Percentiles rank a stretch among this genome's conserved stretches.
phyloP scores from a whole-genome alignment of 2,329 filamentous ascomycete genomes.

The Paecilomyces sp. region DNA sequence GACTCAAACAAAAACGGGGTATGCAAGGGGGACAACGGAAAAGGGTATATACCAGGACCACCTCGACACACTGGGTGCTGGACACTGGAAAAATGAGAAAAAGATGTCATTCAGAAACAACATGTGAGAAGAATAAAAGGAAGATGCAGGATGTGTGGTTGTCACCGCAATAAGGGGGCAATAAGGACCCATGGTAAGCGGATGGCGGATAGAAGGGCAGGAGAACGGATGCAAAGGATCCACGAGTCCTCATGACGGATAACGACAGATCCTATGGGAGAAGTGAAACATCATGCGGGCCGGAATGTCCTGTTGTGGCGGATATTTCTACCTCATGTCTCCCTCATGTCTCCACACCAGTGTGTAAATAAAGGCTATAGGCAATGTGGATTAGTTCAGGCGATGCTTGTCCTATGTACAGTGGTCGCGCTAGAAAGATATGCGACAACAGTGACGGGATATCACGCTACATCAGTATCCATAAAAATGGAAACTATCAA shows the following conservation, averaged over 20 bases:
- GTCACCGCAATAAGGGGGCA: background rate
- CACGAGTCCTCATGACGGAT: background rate
- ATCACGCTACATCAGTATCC: background rate
- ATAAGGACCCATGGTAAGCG: background rate
- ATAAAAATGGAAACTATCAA: slow-evolving; percentile 22
- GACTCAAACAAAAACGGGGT: background rate
- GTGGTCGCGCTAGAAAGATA: background rate
- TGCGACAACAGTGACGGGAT: background rate
- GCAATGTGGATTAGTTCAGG: background rate
- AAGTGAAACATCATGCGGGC: background rate
- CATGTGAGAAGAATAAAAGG: background rate
- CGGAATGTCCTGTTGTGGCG: background rate
- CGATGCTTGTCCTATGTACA: background rate
- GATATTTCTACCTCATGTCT: background rate
- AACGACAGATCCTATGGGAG: background rate
- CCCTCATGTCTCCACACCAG: background rate
- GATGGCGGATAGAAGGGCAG: background rate
- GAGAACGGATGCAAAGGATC: background rate
- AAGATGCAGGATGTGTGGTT: background rate
- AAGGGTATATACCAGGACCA: slow-evolving; percentile 1
- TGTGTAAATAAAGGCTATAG: background rate
- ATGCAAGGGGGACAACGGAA: background rate
- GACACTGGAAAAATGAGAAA: background rate
- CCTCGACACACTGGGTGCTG: background rate
- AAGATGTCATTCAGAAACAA: background rate